Evolutionary conservation across 2,329 filamentous ascomycete species (phyloP), one percentile per base, ranked within the genome.

Genomic region (Xylariomycetidae sp.): DNA sequence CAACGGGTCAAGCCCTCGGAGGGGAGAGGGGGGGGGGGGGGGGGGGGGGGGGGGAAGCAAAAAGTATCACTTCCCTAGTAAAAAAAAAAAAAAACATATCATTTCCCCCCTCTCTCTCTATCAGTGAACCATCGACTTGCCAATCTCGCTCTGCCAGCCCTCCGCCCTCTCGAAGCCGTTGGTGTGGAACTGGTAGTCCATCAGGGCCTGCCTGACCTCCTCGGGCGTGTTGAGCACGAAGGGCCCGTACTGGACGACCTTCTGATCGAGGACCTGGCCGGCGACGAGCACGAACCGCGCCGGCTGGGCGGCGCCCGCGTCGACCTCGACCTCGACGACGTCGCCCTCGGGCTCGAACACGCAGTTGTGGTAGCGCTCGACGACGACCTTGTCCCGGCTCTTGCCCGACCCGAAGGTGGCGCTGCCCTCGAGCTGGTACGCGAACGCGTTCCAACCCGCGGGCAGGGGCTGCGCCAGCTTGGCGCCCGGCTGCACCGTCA

Each of bases 291-390:
- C 70, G 51, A 77, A 71, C 15, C 69, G 57, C 16, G 69, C 64
- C 17, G 29, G 43, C 33, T 36, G 70, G 22, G 73, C 70, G 1
- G 84, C 85, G 27, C 69, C 74, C 10, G 75, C 74, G 4, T 78
- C 73, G 9, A 92, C 85, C 31, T 77, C 73, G 2, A 82, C 78
- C 42, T 84, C 72, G 7, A 97, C 73, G 17, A 77, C 72, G 50
- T 95, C 87, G 28, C 90, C 90, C 17, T 75, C 69, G 44, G 80
- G 75, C 50, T 88, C 82, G 54, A 97, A 95, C 5, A 96, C 86
- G 16, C 92, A 85, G 56, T 92, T 96, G 63, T 96, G 81, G 58
- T 80, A 96, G 54, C 85, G 74, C 36, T 70, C 69, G 11, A 90
- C 74, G 3, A 64, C 64, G 32, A 62, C 68, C 48, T 66, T 66